Conservation (phyloP, 2,329 filamentous ascomycete genomes). For the Orbilia oligospora region DNA sequence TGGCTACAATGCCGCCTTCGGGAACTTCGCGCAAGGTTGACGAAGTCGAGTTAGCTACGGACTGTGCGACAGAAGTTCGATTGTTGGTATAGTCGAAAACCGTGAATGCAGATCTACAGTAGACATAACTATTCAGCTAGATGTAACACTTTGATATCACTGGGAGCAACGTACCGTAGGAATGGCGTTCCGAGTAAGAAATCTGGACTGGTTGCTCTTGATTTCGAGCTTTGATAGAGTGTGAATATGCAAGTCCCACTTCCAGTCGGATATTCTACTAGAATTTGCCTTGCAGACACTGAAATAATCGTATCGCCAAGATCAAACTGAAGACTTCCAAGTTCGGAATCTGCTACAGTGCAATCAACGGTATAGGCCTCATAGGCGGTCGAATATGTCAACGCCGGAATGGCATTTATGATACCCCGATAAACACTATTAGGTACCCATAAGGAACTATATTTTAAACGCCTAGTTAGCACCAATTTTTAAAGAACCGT, state of each 20-base stretch:
- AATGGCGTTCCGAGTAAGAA: constrained; percentile 52
- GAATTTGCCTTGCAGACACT: constrained; percentile 22
- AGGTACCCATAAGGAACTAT: constrained; percentile 50
- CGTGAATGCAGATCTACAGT: constrained; percentile 53
- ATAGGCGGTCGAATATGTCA: constrained; percentile 39
- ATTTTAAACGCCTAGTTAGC: not conserved
- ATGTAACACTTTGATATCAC: not conserved
- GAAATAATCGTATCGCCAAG: constrained; percentile 35
- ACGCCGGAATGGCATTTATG: constrained; percentile 24
- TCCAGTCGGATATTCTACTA: constrained; percentile 55
- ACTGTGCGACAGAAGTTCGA: constrained; percentile 41
- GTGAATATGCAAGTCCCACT: constrained; percentile 52
- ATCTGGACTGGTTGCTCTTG: constrained; percentile 9
- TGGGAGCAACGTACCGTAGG: constrained; percentile 5
- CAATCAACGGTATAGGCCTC: constrained; percentile 50
- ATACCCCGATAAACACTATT: constrained; percentile 38
- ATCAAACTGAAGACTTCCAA: constrained; percentile 49
- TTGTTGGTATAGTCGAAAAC: constrained; percentile 59
- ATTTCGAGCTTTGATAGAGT: constrained; percentile 37
- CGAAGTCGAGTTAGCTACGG: constrained; percentile 43
- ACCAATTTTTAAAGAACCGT: not conserved
- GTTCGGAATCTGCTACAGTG: not conserved
- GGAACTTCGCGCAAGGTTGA: constrained; percentile 49
- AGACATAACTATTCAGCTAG: not conserved
- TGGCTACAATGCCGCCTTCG: constrained; percentile 34